These are phyloP conservation scores for Puya raimondii DNA, from an alignment of 176 grass and related monocot genomes.

Conservation along the genomic window DNA sequence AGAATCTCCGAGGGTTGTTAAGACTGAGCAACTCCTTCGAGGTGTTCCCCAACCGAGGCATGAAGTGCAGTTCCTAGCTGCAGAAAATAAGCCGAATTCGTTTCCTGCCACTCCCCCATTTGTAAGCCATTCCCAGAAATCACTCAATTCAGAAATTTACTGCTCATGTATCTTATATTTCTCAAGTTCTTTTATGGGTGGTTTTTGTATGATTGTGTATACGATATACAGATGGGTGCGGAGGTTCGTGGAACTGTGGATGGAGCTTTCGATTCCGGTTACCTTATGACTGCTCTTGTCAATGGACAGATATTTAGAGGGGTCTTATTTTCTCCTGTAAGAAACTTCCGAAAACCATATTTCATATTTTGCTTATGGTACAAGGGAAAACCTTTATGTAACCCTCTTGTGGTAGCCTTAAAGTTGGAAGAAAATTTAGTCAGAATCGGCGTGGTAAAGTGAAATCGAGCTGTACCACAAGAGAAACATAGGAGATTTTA, in stretches of 20 bases:
- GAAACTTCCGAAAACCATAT: neutral
- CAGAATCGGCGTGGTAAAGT: too few relatives aligned
- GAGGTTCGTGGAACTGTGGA: conserved; percentile 78
- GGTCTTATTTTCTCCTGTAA: conserved; percentile 86
- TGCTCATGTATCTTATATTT: neutral
- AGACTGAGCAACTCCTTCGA: conserved; percentile 45
- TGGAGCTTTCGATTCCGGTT: conserved; percentile 90
- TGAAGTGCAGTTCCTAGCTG: conserved; percentile 48
- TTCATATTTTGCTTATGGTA: neutral
- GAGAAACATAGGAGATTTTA: too few relatives aligned
- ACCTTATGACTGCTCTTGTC: conserved; percentile 80
- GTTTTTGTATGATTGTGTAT: neutral
- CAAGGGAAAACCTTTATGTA: too few relatives aligned
- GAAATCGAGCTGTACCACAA: too few relatives aligned
- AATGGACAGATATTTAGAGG: conserved; percentile 88
- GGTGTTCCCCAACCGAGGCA: conserved; percentile 34
- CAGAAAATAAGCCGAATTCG: conserved; percentile 38
- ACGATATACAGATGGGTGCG: conserved; percentile 52
- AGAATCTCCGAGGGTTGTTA: conserved; percentile 30
- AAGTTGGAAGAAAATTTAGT: too few relatives aligned
- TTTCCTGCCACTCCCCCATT: conserved; percentile 31
- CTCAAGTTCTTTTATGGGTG: too few relatives aligned
- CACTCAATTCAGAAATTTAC: neutral
- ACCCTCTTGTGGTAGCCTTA: too few relatives aligned
- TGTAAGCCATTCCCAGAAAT: conserved; percentile 23